Conservation (phyloP, 192 early-diverging fungal species). For the Backusella circina region DNA sequence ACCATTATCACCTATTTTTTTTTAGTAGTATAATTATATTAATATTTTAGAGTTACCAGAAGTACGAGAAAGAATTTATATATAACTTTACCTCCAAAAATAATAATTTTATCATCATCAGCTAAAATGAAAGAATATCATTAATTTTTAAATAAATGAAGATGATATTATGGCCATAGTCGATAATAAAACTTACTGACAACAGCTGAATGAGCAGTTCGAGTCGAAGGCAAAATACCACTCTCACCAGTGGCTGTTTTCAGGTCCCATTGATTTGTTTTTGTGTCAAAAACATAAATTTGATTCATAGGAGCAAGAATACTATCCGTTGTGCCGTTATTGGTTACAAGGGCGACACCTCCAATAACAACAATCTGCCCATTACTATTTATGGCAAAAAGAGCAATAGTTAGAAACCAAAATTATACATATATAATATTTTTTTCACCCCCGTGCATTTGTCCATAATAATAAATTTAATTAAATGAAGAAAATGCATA, state of each 20-base stretch:
- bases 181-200: conserved; percentile 16
- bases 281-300: conserved; percentile 21
- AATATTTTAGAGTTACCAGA: neutral
- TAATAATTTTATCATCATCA: conserved; percentile 17
- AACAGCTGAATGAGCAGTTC: conserved; percentile 23
- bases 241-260: neutral
- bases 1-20: conserved; percentile 20
- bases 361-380: conserved; percentile 28
- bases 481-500: neutral
- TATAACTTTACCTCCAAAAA: conserved; percentile 29
- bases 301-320: conserved; percentile 14
- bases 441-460: neutral
- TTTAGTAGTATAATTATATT: neutral
- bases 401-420: conserved; percentile 2
- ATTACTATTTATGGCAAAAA: conserved; percentile 15
- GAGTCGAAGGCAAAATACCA: conserved; percentile 4
- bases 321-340: neutral
- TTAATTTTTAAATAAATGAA: neutral
- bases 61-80: neutral
- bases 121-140: conserved; percentile 5
- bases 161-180: neutral
- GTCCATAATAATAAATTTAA: conserved; percentile 3
- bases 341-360: conserved; percentile 12
- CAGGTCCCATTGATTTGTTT: conserved; percentile 14
- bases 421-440: neutral